phyloP scores from a whole-genome alignment of 2,329 filamentous ascomycete genomes.

The Colletotrichum australisinense region DNA sequence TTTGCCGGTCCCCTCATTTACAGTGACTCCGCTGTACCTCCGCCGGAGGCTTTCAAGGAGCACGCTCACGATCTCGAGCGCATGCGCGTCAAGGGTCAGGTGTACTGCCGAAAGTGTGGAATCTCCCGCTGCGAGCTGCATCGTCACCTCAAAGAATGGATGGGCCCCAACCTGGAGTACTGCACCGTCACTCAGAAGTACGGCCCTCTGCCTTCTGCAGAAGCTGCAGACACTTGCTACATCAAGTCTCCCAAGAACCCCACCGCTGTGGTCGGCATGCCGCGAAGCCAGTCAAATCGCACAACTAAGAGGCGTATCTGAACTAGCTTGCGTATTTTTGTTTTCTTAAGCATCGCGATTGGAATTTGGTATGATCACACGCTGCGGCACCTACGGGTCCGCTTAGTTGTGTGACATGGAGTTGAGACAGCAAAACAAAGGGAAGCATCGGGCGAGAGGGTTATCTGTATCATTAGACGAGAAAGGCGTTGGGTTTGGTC shows the following conservation, averaged over 20 bases:
- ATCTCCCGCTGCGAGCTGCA: conserved; percentile 72
- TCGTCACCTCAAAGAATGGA: conserved; percentile 70
- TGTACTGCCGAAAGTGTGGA: conserved; percentile 72
- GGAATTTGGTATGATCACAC: not conserved
- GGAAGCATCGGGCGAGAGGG: not conserved
- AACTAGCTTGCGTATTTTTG: not conserved
- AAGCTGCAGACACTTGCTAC: conserved; percentile 65
- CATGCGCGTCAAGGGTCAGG: conserved; percentile 67
- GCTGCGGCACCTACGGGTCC: not conserved
- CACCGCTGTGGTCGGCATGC: conserved; percentile 68
- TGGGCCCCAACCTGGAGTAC: conserved; percentile 68
- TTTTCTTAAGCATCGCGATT: not conserved
- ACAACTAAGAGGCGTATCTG: not conserved
- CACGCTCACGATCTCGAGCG: conserved; percentile 50
- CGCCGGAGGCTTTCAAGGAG: conserved; percentile 19
- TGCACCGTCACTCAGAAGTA: conserved; percentile 70
- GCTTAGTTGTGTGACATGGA: not conserved
- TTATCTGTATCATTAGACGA: not conserved
- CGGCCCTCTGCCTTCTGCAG: conserved; percentile 58
- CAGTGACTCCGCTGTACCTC: conserved; percentile 23
- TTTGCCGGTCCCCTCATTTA: conserved; percentile 59
- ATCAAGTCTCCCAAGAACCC: conserved; percentile 69
- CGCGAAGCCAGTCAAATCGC: conserved; percentile 37
- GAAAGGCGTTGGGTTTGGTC: not conserved
- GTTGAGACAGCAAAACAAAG: not conserved